Conservation (phyloP, 768 basidiomycete species). For the Mycena rebaudengoi region DNA sequence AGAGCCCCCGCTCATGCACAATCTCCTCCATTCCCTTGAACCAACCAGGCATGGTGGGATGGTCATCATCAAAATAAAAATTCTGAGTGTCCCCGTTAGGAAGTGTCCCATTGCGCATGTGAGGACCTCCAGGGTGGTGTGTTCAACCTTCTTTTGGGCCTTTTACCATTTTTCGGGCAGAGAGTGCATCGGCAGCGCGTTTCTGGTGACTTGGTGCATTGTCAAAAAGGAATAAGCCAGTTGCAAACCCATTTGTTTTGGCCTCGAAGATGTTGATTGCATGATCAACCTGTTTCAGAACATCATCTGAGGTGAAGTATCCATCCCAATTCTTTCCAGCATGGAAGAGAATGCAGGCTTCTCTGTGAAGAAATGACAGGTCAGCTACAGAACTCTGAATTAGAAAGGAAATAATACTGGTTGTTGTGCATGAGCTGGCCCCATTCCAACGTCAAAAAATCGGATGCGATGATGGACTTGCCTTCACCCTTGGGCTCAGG, state of each 20-base stretch:
- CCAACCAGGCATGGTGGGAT: constrained; percentile 31
- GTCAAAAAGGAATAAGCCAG: constrained; percentile 24
- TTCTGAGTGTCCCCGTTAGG: constrained; percentile 32
- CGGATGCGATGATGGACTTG: constrained; percentile 21
- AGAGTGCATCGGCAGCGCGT: constrained; percentile 35
- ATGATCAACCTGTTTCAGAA: constrained; percentile 27
- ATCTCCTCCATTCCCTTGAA: constrained; percentile 47
- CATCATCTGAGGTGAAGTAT: constrained; percentile 30
- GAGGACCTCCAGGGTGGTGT: constrained; percentile 12
- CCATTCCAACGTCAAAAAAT: too few relatives aligned
- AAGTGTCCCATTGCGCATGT: constrained; percentile 31
- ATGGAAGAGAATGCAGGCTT: constrained; percentile 30
- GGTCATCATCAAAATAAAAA: constrained; percentile 42
- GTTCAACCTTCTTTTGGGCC: constrained; percentile 20
- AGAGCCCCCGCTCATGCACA: constrained; percentile 30
- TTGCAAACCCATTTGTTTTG: constrained; percentile 24
- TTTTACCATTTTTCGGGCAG: constrained; percentile 39
- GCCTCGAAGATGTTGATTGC: constrained; percentile 34
- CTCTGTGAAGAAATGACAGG: too few relatives aligned
- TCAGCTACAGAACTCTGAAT: too few relatives aligned
- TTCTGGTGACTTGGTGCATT: constrained; percentile 36
- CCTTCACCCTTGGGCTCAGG: constrained; percentile 12
- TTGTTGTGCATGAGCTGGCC: too few relatives aligned
- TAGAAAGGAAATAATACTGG: too few relatives aligned
- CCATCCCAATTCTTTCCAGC: constrained; percentile 35